phyloP scores from a whole-genome alignment of 2,329 filamentous ascomycete species.

The Gnomoniopsis smithogilvyi region DNA sequence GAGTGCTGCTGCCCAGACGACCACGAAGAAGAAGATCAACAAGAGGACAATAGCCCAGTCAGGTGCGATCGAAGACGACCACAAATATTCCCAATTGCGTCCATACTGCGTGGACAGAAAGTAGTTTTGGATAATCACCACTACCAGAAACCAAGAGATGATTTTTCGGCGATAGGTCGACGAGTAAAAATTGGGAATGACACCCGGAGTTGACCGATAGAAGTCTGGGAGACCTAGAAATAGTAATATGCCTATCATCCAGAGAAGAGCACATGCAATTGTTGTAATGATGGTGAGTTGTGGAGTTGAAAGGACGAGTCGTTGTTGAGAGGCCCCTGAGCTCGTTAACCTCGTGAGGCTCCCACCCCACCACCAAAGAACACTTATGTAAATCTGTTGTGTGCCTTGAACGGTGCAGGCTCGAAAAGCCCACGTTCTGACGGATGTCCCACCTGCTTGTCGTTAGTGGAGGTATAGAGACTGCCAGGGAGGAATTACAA shows the following conservation, averaged over 20 bases:
- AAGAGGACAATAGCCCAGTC: conserved; percentile 55
- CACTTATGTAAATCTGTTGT: conserved; percentile 63
- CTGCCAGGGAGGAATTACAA: too few relatives aligned
- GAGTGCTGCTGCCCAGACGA: conserved; percentile 52
- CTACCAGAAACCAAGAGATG: conserved; percentile 60
- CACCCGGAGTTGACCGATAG: conserved; percentile 59
- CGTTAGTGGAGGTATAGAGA: too few relatives aligned
- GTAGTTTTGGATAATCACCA: conserved; percentile 61
- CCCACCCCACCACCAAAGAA: conserved; percentile 67
- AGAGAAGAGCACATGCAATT: too few relatives aligned
- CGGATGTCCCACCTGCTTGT: too few relatives aligned
- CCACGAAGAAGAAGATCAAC: conserved; percentile 50
- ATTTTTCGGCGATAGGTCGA: conserved; percentile 58
- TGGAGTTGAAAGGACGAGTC: too few relatives aligned
- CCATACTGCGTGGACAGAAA: conserved; percentile 63
- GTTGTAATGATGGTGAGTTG: too few relatives aligned
- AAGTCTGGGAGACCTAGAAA: conserved; percentile 59
- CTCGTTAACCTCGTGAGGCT: too few relatives aligned
- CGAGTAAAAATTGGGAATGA: conserved; percentile 59
- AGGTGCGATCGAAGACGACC: too few relatives aligned
- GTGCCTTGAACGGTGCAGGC: conserved; percentile 66
- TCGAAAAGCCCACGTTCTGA: conserved; percentile 65
- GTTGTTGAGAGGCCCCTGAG: too few relatives aligned
- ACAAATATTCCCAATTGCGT: conserved; percentile 60
- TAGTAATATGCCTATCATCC: conserved; percentile 50